Base-by-base conservation (phyloP, 1,139 yeast species). In the Diutina ranongensis region DNA sequence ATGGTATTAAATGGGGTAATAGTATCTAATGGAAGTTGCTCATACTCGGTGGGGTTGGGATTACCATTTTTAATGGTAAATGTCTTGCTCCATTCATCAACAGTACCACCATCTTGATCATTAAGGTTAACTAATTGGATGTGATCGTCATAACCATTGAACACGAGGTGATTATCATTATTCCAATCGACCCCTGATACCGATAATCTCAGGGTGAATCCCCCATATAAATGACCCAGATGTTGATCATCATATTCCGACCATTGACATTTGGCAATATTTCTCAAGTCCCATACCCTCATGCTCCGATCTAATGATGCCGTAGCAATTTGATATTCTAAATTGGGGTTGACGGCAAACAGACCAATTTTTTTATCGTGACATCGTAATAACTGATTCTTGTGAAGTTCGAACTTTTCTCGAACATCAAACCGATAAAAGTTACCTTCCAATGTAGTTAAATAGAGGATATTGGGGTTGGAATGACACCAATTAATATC, bases 281-380 rank as follows among this genome's bases (percentile, higher is more conserved):
- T 74, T 47, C 97, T 66, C 40, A 88, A 62, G 60, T 92, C 98
- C 97, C 96, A 92, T 1, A 92, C 61, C 50, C 84, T 75, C 60
- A 92, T 59, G 0, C 92, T 75, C 52, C 97, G 68, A 58, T 92
- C 98, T 45, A 92, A 68, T 0, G 97, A 88, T 0, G 89, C 94
- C 0, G 96, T 82, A 3, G 92, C 94, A 2, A 88, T 71, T 52
- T 83, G 84, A 50, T 75, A 65, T 1, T 63, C 57, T 2, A 52
- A 50, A 36, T 67, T 64, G 1, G 97, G 97, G 55, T 86, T 87
- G 20, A 86, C 74, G 1, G 83, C 61, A 60, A 92, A 84, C 1
- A 94, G 87, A 0, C 97, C 97, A 48, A 89, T 87, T 58, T 92
- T 92, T 58, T 89, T 88, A 55, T 86, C 95, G 49, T 88, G 88